Evolutionary conservation across 805 yeast species (phyloP).

Genomic region (Zygosaccharomyces pseudorouxii): DNA sequence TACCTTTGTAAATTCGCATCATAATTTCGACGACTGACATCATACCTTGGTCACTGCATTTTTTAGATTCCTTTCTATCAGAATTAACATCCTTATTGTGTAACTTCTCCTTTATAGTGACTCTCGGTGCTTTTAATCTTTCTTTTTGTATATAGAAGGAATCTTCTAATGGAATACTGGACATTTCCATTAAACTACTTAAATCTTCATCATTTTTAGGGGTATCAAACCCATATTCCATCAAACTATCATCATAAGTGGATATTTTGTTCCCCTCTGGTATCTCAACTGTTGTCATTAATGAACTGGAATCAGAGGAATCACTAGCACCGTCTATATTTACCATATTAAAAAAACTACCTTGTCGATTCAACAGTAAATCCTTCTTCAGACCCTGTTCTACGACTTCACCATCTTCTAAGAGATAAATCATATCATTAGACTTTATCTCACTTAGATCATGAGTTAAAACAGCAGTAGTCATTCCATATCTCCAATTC

Average conservation of each 20-base stretch:
- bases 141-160: neutral
- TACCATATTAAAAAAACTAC: constrained; percentile 14
- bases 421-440: constrained; percentile 53
- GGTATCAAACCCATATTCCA: constrained; percentile 11
- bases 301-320: constrained; percentile 9
- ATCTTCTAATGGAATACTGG: constrained; percentile 2
- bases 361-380: constrained; percentile 21
- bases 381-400: constrained; percentile 42
- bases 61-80: constrained; percentile 12
- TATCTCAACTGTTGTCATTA: constrained; percentile 10
- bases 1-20: constrained; percentile 29
- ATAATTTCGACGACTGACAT: constrained; percentile 31
- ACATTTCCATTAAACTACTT: constrained; percentile 3
- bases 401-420: constrained; percentile 55
- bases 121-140: constrained; percentile 5
- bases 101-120: neutral
- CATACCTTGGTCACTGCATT: constrained; percentile 18
- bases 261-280: neutral
- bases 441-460: constrained; percentile 53
- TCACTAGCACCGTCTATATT: constrained; percentile 6
- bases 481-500: constrained; percentile 57
- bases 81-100: neutral
- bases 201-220: constrained; percentile 5
- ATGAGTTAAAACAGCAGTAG: constrained; percentile 82
- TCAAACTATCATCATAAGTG: constrained; percentile 6